Conservation (phyloP, 148 eudicot genomes). For the Oxyria digyna region DNA sequence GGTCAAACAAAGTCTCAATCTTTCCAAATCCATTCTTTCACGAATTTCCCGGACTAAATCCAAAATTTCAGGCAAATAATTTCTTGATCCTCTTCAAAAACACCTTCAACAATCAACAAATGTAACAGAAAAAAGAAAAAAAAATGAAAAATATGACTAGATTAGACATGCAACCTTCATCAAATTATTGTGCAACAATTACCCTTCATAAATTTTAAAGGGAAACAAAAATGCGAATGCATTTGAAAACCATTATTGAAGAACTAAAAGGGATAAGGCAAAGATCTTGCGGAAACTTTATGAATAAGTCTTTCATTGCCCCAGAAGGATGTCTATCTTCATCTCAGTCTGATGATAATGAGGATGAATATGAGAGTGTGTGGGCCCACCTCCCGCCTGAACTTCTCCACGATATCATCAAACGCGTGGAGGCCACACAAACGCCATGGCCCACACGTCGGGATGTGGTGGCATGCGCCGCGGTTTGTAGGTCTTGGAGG, state of each 20-base stretch:
- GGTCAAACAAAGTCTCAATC: neutral
- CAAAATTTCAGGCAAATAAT: neutral
- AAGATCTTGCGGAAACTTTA: constrained; percentile 14
- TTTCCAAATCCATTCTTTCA: neutral
- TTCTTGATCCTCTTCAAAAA: neutral
- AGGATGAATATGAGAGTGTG: constrained; percentile 10
- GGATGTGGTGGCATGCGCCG: constrained; percentile 39
- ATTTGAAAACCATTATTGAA: constrained; percentile 19
- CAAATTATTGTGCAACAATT: neutral
- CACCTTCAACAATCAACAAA: neutral
- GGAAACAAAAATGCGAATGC: constrained; percentile 18
- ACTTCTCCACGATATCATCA: constrained; percentile 38
- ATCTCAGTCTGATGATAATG: neutral
- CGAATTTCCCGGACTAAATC: neutral
- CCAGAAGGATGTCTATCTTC: constrained; percentile 20
- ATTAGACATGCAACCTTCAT: neutral
- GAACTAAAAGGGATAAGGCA: constrained; percentile 16
- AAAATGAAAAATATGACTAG: neutral
- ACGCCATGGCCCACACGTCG: constrained; percentile 39
- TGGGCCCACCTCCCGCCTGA: constrained; percentile 47
- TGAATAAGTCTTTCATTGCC: constrained; percentile 24
- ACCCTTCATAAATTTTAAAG: neutral
- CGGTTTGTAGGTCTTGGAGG: constrained; percentile 43
- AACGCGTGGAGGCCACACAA: constrained; percentile 25
- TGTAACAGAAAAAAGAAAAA: neutral